Conservation (phyloP, 768 basidiomycete genomes). For the Cystobasidium onofrii region DNA sequence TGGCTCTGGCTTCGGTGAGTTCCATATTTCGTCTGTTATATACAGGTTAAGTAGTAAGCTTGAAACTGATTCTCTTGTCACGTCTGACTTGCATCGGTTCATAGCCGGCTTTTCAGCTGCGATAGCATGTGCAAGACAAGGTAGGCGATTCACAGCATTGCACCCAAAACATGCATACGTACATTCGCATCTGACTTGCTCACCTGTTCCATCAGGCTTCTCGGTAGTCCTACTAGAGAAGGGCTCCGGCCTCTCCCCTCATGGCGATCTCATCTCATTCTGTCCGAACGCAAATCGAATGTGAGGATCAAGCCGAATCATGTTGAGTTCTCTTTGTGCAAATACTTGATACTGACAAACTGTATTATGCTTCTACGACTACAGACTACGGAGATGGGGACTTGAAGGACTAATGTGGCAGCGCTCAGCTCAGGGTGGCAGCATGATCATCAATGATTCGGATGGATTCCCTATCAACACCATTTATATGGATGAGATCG, state of each 20-base stretch:
- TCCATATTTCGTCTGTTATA: not conserved
- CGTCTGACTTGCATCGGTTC: not conserved
- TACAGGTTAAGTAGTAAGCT: too few relatives aligned
- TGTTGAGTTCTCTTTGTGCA: too few relatives aligned
- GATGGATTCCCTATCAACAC: not conserved
- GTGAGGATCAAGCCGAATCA: not conserved
- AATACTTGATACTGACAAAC: not conserved
- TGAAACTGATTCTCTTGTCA: too few relatives aligned
- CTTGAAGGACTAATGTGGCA: conserved; percentile 32
- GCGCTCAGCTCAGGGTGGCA: not conserved
- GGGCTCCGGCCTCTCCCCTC: conserved; percentile 23
- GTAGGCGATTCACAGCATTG: not conserved
- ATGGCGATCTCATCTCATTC: conserved; percentile 36
- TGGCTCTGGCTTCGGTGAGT: conserved; percentile 35
- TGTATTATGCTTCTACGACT: too few relatives aligned
- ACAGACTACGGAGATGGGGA: conserved; percentile 29
- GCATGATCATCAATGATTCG: conserved; percentile 28
- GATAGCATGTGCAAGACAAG: conserved; percentile 36
- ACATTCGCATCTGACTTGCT: not conserved
- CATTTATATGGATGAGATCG: not conserved
- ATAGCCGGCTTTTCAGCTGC: conserved; percentile 36
- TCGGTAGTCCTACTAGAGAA: conserved; percentile 34
- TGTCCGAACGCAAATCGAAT: conserved; percentile 30
- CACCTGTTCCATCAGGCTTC: conserved; percentile 7
- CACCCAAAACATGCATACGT: too few relatives aligned